Conservation (phyloP, 352 stramenopile genomes). For the Aphanomyces stellatus region DNA sequence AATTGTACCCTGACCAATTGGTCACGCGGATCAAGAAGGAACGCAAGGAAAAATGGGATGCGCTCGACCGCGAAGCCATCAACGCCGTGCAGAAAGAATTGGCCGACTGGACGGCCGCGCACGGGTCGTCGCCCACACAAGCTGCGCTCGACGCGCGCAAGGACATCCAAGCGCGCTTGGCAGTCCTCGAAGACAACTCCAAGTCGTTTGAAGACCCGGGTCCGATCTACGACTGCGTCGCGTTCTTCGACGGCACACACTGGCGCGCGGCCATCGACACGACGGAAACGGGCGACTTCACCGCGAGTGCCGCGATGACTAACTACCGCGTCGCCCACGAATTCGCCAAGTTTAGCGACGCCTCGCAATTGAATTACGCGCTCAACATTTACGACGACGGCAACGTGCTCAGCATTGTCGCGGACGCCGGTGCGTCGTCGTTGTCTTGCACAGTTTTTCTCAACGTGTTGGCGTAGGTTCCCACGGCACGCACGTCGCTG, state of each 20-base stretch:
- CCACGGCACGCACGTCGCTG: constrained; percentile 94
- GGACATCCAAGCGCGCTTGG: constrained; percentile 70
- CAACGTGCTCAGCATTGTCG: constrained; percentile 88
- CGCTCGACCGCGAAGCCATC: constrained; percentile 46
- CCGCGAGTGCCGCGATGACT: constrained; percentile 43
- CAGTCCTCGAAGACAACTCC: constrained; percentile 56
- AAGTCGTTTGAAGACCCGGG: constrained; percentile 85
- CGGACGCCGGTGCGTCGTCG: constrained; percentile 59
- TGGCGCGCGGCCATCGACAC: constrained; percentile 86
- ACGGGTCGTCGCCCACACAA: background rate
- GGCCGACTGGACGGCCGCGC: constrained; percentile 51
- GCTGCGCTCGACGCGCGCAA: constrained; percentile 47
- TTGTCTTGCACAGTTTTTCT: background rate
- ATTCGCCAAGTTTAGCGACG: constrained; percentile 83
- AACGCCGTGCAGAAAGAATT: constrained; percentile 62
- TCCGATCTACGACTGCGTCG: constrained; percentile 88
- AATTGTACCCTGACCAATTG: constrained; percentile 81
- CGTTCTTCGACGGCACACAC: constrained; percentile 75
- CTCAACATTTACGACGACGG: constrained; percentile 94
- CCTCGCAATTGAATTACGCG: constrained; percentile 91
- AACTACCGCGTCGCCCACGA: constrained; percentile 71
- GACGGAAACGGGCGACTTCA: constrained; percentile 78
- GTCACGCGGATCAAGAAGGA: constrained; percentile 70
- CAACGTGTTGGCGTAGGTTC: constrained; percentile 22
- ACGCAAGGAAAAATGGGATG: constrained; percentile 73